Evolutionary conservation across 345 rosid genomes (phyloP).

Genomic region (Clausena lansium): DNA sequence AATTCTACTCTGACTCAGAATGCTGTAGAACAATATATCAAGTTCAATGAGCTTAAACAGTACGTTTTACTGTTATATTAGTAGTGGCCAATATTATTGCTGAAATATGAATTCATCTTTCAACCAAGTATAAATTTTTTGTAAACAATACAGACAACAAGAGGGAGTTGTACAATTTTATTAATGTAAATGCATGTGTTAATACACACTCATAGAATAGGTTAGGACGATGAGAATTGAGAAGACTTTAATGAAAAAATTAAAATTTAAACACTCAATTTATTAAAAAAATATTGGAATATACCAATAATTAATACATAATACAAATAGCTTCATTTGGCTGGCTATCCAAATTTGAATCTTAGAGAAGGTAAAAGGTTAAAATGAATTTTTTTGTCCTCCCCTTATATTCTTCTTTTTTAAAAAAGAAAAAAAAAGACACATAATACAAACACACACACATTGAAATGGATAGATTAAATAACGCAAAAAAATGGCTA

Average conservation of each 20-base stretch:
- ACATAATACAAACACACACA: constrained; percentile 9
- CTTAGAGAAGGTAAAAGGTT: too few species aligned
- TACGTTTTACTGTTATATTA: not conserved
- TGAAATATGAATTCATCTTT: not conserved
- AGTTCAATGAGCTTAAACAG: not conserved
- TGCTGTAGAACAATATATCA: not conserved
- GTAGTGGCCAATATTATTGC: not conserved
- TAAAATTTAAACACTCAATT: not conserved
- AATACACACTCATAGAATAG: not conserved
- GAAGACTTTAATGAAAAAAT: not conserved
- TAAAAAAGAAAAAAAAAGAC: not conserved
- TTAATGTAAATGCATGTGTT: too few species aligned
- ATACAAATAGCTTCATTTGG: too few species aligned
- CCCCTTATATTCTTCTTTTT: too few species aligned
- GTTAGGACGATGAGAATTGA: not conserved
- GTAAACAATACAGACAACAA: not conserved
- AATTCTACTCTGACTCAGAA: too few species aligned
- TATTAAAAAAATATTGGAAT: not conserved
- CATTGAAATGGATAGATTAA: not conserved
- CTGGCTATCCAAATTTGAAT: too few species aligned
- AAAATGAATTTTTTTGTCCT: too few species aligned
- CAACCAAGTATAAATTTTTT: not conserved
- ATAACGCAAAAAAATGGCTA: not conserved
- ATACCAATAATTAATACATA: not conserved
- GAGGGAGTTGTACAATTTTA: too few species aligned